These are phyloP conservation scores for Aspergillus hiratsukae DNA, from an alignment of 2,329 filamentous ascomycete genomes.

Conservation along the genomic window DNA sequence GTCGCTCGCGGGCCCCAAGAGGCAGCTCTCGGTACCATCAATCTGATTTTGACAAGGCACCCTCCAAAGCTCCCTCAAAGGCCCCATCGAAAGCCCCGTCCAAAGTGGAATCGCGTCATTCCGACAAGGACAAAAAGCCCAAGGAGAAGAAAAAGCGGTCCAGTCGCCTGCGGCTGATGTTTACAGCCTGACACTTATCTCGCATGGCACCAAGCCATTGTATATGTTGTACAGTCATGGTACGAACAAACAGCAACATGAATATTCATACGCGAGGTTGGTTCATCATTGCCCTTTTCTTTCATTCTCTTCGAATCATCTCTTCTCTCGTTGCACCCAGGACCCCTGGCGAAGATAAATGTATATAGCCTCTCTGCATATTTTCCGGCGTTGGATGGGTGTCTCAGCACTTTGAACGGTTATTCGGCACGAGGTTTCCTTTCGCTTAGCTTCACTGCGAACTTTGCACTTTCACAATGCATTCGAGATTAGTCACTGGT, in stretches of 20 bases:
- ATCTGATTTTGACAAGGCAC: conserved; percentile 14
- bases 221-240: conserved; percentile 14
- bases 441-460: not conserved
- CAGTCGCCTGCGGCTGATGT: conserved; percentile 35
- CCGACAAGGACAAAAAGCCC: conserved; percentile 24
- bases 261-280: not conserved
- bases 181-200: conserved; percentile 20
- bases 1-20: conserved; percentile 26
- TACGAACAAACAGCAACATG: not conserved
- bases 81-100: conserved; percentile 15
- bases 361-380: not conserved
- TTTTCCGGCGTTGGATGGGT: conserved; percentile 9
- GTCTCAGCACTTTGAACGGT: not conserved
- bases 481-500: not conserved
- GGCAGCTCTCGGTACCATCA: conserved; percentile 14
- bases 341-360: not conserved
- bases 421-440: not conserved
- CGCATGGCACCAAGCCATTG: conserved; percentile 3
- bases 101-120: conserved; percentile 18
- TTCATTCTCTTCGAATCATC: not conserved
- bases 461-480: not conserved
- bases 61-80: conserved; percentile 14
- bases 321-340: not conserved
- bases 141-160: conserved; percentile 38
- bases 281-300: not conserved